phyloP scores from a whole-genome alignment of 345 rosid genomes.

The Camelina sativa region DNA sequence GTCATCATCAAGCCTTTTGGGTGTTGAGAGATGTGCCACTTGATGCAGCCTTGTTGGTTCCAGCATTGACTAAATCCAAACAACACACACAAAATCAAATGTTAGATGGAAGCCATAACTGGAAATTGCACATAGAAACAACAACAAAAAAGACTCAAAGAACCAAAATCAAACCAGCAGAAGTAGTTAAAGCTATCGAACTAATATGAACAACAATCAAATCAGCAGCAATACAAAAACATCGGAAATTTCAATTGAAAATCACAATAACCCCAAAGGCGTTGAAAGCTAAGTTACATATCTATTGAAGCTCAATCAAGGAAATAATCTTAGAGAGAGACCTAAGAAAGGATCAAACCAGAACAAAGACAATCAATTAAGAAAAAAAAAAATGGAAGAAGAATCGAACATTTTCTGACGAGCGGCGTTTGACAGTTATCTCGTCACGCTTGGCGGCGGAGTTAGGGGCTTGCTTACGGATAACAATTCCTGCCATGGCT shows the following conservation, averaged over 20 bases:
- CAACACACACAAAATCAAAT: constrained; percentile 15
- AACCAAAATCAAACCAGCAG: not conserved
- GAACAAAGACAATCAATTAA: not conserved
- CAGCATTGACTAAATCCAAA: constrained; percentile 69
- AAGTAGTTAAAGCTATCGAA: not conserved
- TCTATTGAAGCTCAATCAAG: not conserved
- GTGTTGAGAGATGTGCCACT: constrained; percentile 92
- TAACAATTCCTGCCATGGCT: constrained; percentile 64
- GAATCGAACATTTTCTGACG: constrained; percentile 71
- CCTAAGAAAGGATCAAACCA: not conserved
- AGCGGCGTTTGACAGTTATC: constrained; percentile 86
- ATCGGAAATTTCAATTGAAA: constrained; percentile 11
- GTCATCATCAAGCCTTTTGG: constrained; percentile 83
- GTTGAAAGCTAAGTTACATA: not conserved
- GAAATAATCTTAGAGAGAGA: constrained; percentile 1
- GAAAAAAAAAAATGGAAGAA: not conserved
- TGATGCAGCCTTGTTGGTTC: constrained; percentile 90
- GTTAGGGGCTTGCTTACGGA: constrained; percentile 71
- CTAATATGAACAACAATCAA: not conserved
- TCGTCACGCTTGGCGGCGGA: constrained; percentile 80
- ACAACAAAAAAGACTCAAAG: not conserved
- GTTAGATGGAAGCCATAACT: constrained; percentile 8
- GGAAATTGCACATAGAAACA: not conserved
- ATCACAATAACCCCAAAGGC: constrained; percentile 6
- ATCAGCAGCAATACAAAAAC: not conserved